Conservation (phyloP, 495 filamentous ascomycete genomes). For the Xylaria castorea region DNA sequence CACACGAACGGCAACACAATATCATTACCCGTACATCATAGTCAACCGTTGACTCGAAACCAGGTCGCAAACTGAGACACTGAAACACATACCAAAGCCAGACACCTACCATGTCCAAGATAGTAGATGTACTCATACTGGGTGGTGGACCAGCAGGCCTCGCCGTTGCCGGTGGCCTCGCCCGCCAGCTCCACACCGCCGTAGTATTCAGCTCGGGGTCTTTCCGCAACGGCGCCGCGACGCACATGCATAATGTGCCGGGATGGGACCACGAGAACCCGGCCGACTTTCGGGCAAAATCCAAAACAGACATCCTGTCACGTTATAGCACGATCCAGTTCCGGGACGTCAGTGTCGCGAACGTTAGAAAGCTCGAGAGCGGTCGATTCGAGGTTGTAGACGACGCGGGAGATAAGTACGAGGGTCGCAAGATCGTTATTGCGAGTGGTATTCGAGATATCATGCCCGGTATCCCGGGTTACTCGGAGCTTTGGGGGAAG, state of each 20-base stretch:
- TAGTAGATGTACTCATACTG: conserved; percentile 59
- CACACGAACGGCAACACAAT: neutral
- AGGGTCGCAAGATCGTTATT: conserved; percentile 57
- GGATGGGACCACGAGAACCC: conserved; percentile 57
- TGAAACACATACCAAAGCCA: neutral
- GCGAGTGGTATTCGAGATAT: conserved; percentile 56
- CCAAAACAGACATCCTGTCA: conserved; percentile 43
- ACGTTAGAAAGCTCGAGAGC: conserved; percentile 37
- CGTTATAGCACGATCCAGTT: conserved; percentile 51
- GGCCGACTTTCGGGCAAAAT: conserved; percentile 47
- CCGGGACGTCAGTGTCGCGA: conserved; percentile 43
- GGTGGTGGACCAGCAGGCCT: conserved; percentile 66
- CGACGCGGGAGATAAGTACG: conserved; percentile 37
- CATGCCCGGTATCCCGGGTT: conserved; percentile 43
- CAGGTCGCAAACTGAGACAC: neutral
- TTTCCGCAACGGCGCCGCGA: conserved; percentile 55
- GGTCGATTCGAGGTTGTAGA: conserved; percentile 47
- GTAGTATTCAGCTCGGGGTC: conserved; percentile 56
- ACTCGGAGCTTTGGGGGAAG: conserved; percentile 48
- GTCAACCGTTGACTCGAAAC: neutral
- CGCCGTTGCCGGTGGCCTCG: conserved; percentile 52
- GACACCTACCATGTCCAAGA: conserved; percentile 11
- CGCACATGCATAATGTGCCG: conserved; percentile 60
- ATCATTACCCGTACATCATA: neutral
- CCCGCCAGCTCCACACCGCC: conserved; percentile 53